phyloP scores from a whole-genome alignment of 2,329 filamentous ascomycete genomes.

The Colletotrichum neosansevieriae region DNA sequence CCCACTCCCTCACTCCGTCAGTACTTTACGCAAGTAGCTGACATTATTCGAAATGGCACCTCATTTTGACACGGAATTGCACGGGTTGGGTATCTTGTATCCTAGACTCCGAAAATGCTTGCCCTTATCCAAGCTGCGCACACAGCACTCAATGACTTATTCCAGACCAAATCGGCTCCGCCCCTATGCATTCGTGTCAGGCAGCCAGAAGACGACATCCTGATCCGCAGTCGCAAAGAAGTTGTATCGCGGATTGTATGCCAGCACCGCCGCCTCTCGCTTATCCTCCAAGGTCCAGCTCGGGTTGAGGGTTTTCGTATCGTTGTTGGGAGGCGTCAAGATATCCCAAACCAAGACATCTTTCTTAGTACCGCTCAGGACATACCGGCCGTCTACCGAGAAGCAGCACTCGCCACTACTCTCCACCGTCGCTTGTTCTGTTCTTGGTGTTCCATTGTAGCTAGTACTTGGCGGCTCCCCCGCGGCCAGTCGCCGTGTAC shows the following conservation, averaged over 20 bases:
- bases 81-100: conserved; percentile 33
- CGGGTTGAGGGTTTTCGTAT: conserved; percentile 72
- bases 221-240: conserved; percentile 91
- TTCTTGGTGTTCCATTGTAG: conserved; percentile 59
- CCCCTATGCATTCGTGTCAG: conserved; percentile 69
- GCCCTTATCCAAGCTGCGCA: conserved; percentile 5
- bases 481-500: conserved; percentile 63
- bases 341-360: conserved; percentile 92
- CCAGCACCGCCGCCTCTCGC: conserved; percentile 79
- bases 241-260: conserved; percentile 92
- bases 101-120: conserved; percentile 31
- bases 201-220: conserved; percentile 83
- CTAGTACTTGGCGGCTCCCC: conserved; percentile 59
- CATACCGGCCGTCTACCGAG: conserved; percentile 87
- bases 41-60: no score
- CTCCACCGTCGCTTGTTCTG: conserved; percentile 57
- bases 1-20: no score
- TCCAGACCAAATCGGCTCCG: neutral
- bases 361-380: conserved; percentile 81
- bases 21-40: no score
- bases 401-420: conserved; percentile 87
- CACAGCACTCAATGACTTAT: neutral
- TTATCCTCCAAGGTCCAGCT: conserved; percentile 73
- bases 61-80: conserved; percentile 2
- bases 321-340: conserved; percentile 63